Percentiles rank a stretch among this genome's conserved stretches.
These are phyloP conservation scores for Solioccasus polychromus DNA, from an alignment of 768 basidiomycete species.

Conservation along the genomic window DNA sequence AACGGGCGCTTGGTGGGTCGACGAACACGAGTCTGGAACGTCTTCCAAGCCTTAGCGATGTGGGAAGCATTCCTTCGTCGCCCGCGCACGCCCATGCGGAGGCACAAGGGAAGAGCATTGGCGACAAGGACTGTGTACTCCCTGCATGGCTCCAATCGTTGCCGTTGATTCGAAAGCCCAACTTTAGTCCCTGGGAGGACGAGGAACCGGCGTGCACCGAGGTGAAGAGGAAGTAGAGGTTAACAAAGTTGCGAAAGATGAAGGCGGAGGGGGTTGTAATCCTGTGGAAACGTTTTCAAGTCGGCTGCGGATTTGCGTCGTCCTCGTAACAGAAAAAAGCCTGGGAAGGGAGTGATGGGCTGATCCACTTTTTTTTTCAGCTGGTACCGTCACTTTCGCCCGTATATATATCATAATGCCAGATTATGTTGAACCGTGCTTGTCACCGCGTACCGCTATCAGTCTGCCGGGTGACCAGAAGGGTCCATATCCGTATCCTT, in stretches of 20 bases:
- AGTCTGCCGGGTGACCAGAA: no score
- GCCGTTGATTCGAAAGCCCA: constrained; percentile 62
- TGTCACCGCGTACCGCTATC: not conserved
- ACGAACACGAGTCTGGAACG: constrained; percentile 75
- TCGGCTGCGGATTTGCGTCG: constrained; percentile 14
- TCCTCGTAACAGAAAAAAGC: constrained; percentile 9
- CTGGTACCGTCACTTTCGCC: constrained; percentile 20
- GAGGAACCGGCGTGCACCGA: constrained; percentile 43
- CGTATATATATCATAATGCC: constrained; percentile 33
- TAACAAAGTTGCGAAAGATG: not conserved
- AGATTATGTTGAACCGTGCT: constrained; percentile 25
- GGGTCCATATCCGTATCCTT: constrained; percentile 6
- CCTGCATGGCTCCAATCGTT: constrained; percentile 71
- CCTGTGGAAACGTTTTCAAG: constrained; percentile 9
- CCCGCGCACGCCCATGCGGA: constrained; percentile 52
- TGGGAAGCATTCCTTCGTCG: constrained; percentile 69
- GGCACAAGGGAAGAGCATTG: constrained; percentile 16
- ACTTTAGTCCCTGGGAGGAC: constrained; percentile 83
- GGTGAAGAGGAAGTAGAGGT: constrained; percentile 21
- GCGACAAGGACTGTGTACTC: constrained; percentile 34
- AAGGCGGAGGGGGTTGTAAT: constrained; percentile 4
- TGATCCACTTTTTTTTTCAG: constrained; percentile 22
- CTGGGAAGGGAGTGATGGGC: constrained; percentile 13
- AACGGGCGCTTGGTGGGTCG: constrained; percentile 73
- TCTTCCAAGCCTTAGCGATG: constrained; percentile 74